Evolutionary conservation across 1,284 basidiomycete species (phyloP).

Genomic region (Ceratobasidium sp.): DNA sequence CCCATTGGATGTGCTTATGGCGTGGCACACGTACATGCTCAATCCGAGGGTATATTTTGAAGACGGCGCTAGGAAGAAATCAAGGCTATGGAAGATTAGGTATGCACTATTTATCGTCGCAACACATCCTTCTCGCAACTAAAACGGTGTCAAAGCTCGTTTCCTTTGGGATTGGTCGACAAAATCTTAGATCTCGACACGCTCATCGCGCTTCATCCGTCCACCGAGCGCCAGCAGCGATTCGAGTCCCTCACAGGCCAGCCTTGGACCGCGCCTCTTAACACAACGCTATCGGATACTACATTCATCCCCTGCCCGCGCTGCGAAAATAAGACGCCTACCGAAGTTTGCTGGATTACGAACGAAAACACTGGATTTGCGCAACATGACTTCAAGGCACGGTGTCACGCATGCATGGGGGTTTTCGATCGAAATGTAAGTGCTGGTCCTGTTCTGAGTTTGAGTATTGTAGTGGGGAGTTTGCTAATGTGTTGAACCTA

Average conservation of each 20-base stretch:
- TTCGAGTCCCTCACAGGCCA: conserved; percentile 45
- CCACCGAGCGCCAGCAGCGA: conserved; percentile 14
- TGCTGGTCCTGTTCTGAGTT: background rate
- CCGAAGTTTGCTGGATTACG: conserved; percentile 33
- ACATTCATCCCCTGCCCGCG: conserved; percentile 29
- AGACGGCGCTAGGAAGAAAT: conserved; percentile 45
- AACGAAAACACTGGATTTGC: conserved; percentile 32
- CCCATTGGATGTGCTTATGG: conserved; percentile 64
- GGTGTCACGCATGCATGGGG: conserved; percentile 20
- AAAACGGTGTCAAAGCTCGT: background rate
- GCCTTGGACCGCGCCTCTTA: conserved; percentile 11
- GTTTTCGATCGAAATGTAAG: conserved; percentile 12
- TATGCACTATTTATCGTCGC: background rate
- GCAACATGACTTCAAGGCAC: conserved; percentile 24
- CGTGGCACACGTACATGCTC: conserved; percentile 67
- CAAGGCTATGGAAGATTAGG: conserved; percentile 27
- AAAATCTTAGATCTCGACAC: conserved; percentile 41
- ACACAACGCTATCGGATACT: conserved; percentile 5
- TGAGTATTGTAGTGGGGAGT: background rate
- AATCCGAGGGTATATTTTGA: conserved; percentile 49
- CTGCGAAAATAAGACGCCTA: conserved; percentile 19
- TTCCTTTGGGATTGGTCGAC: conserved; percentile 44
- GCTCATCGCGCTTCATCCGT: conserved; percentile 45
- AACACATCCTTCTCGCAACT: background rate
- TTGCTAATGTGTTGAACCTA: background rate